A percentile compares a stretch with the other conserved stretches of the same genome.
These are phyloP conservation scores for Coprinopsis marcescibilis DNA, from an alignment of 768 basidiomycete species.

Conservation along the genomic window DNA sequence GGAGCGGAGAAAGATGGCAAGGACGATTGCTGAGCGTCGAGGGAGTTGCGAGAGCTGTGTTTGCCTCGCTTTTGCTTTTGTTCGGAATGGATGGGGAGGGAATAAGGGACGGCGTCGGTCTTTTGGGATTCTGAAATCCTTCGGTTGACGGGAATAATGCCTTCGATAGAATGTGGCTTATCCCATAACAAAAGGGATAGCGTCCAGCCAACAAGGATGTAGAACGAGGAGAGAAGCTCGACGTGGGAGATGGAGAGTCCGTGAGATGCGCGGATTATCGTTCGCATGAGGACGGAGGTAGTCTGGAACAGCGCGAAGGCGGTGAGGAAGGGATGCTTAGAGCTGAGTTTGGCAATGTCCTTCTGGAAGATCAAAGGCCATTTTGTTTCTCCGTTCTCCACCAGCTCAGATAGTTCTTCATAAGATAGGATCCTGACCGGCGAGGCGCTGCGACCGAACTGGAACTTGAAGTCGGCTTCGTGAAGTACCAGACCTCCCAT, in stretches of 20 bases:
- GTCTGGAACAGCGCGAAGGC: background rate
- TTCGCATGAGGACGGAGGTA: background rate
- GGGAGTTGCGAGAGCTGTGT: background rate
- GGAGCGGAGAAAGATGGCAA: background rate
- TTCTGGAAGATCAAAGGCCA: background rate
- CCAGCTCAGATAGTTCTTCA: background rate
- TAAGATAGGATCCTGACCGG: conserved; percentile 2
- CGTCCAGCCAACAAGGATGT: background rate
- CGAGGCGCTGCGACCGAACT: background rate
- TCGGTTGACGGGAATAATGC: background rate
- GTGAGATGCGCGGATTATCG: background rate
- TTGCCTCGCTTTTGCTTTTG: background rate
- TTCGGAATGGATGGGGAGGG: background rate
- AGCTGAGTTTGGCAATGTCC: background rate
- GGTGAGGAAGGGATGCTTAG: background rate
- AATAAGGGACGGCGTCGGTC: background rate
- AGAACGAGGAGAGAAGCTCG: background rate
- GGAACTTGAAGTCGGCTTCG: conserved; percentile 3
- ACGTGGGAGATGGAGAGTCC: conserved; percentile 1
- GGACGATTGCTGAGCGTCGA: background rate
- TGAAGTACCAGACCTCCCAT: conserved; percentile 2
- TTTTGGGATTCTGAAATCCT: background rate
- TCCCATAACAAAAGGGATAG: background rate
- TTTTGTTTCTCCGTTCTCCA: background rate
- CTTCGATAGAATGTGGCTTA: background rate